Evolutionary conservation across 768 basidiomycete species (phyloP), one percentile per base, ranked within the genome.

Genomic region (Scleroderma bovista): DNA sequence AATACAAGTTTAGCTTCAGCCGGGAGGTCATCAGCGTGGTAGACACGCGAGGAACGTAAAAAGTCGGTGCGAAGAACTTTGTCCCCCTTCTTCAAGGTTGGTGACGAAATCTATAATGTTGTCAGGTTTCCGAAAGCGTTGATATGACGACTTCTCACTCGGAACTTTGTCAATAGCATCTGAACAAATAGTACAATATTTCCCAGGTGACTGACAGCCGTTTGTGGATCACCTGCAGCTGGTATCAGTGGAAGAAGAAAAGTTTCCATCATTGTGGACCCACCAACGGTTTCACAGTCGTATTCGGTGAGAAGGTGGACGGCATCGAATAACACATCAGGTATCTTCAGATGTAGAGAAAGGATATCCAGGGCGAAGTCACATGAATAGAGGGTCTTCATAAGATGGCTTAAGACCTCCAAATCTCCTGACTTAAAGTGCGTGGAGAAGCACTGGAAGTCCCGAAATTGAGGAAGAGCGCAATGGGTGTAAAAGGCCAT

Each of bases 271-370:
- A 36, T 36, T n/a, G n/a, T n/a, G n/a, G 34, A 71, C 83, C 22
- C 62, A 86, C 88, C 88, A 29, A 91, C 83, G 19, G 81, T 84
- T 60, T 89, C 88, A 53, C 84, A 89, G 57, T 89, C 87, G 56
- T 86, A 89, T 37, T 81, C 76, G 49, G 86, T 79, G 38, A 89
- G 67, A 51, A 88, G 76, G 15, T 69, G 67, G 39, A 90, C 65
- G 0, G 81, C 78, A 53, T 80, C 74, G 23, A 77, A 80, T 26
- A 88, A 68, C n/a, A 92, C 60, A 47, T 83, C 80, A 11, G 75
- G 72, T n/a, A 88, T 67, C 50, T 74, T 78, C 17, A 78, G 65
- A 61, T 92, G 85, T 22, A 91, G 66, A 8, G 86, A 77, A 39
- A 91, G 56, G 41, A 88, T 76, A 57, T 91, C 88, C 17, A 92